Evolutionary conservation across 768 basidiomycete species (phyloP).

Genomic region (Exsudoporus frostii): DNA sequence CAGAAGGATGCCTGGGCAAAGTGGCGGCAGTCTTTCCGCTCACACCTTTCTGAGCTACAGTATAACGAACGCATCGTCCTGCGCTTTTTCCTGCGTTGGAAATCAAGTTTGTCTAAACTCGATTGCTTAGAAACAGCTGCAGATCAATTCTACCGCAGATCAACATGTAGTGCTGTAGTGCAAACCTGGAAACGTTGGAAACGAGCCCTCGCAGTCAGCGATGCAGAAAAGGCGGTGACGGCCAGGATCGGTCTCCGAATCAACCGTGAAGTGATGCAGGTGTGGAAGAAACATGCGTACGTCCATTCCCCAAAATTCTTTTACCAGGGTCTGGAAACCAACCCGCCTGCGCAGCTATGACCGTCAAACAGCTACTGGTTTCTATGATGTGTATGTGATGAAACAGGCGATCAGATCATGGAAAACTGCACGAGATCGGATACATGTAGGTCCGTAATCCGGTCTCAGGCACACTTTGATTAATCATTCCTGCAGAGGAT

Average conservation of each 20-base stretch:
- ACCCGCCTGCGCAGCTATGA: conserved; percentile 38
- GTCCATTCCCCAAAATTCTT: conserved; percentile 21
- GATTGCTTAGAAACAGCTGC: conserved; percentile 48
- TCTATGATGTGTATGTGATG: conserved; percentile 40
- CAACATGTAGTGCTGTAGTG: conserved; percentile 37
- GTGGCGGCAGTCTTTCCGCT: conserved; percentile 62
- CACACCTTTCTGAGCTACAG: conserved; percentile 49
- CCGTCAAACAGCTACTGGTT: conserved; percentile 41
- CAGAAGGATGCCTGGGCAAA: conserved; percentile 57
- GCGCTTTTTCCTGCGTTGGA: conserved; percentile 55
- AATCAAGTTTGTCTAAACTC: conserved; percentile 36
- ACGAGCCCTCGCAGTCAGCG: conserved; percentile 39
- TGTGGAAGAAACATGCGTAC: conserved; percentile 60
- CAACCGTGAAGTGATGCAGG: conserved; percentile 43
- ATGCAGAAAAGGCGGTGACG: conserved; percentile 43
- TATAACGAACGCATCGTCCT: conserved; percentile 43
- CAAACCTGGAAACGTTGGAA: conserved; percentile 61
- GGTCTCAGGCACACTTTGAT: background rate
- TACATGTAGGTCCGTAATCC: conserved; percentile 41
- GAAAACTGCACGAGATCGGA: conserved; percentile 49
- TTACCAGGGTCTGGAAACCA: background rate
- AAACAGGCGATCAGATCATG: conserved; percentile 51
- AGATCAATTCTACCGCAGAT: conserved; percentile 42
- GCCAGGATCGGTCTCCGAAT: conserved; percentile 48
- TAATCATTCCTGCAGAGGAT: conserved; percentile 42